phyloP scores from a whole-genome alignment of 306 rosid species.

The Castanospermum australe region DNA sequence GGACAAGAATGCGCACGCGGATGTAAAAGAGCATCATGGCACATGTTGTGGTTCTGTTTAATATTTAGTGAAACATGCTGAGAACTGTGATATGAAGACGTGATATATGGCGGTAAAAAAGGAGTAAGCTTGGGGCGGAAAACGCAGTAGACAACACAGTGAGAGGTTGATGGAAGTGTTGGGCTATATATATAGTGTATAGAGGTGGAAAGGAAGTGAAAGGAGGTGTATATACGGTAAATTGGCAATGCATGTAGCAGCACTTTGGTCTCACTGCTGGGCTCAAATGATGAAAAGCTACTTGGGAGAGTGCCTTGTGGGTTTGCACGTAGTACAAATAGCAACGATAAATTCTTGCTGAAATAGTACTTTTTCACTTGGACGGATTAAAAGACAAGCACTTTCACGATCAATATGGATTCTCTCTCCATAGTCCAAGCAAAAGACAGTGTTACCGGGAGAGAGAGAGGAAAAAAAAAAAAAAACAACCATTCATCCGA shows the following conservation, averaged over 20 bases:
- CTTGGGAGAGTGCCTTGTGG: neutral
- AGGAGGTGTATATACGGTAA: neutral
- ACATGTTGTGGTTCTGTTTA: neutral
- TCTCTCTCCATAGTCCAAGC: too few relatives aligned
- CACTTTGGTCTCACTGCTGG: neutral
- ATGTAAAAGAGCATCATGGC: neutral
- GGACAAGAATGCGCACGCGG: too few relatives aligned
- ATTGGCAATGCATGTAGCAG: conserved; percentile 19
- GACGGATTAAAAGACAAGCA: too few relatives aligned
- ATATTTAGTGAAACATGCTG: neutral
- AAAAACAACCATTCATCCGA: too few relatives aligned
- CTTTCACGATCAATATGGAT: too few relatives aligned
- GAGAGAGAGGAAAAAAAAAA: too few relatives aligned
- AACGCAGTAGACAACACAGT: too few relatives aligned
- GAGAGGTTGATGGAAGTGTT: neutral
- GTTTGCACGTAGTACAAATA: neutral
- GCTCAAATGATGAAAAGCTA: neutral
- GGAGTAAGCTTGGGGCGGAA: neutral
- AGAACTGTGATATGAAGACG: neutral
- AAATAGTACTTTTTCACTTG: too few relatives aligned
- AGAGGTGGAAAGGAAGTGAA: neutral
- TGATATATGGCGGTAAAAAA: neutral
- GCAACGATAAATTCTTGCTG: too few relatives aligned
- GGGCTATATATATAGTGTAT: too few relatives aligned
- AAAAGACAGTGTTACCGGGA: too few relatives aligned